Conservation (phyloP, 2,329 filamentous ascomycete genomes). For the Fusarium ambrosium region DNA sequence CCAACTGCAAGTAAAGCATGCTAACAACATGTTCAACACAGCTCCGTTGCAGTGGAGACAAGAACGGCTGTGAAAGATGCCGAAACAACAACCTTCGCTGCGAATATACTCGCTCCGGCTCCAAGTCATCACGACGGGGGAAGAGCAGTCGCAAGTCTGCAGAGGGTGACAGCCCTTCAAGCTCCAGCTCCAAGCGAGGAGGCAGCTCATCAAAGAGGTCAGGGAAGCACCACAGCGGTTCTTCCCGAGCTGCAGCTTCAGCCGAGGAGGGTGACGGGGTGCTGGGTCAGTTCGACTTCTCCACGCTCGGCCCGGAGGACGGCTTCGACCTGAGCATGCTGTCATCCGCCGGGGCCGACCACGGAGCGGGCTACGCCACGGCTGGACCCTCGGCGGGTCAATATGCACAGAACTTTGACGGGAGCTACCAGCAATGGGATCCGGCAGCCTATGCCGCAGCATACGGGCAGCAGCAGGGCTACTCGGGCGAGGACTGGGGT, state of each 20-base stretch:
- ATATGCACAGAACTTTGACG: conserved; percentile 32
- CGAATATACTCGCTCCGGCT: conserved; percentile 53
- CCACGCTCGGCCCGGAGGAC: conserved; percentile 48
- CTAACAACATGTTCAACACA: conserved; percentile 35
- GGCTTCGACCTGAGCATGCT: conserved; percentile 48
- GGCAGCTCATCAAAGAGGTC: conserved; percentile 42
- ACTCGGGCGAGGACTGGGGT: conserved; percentile 32
- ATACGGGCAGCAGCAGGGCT: conserved; percentile 39
- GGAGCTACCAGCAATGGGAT: conserved; percentile 37
- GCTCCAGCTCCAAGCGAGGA: conserved; percentile 36
- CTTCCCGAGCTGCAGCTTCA: conserved; percentile 31
- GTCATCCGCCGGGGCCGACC: conserved; percentile 36
- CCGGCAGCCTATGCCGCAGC: conserved; percentile 28
- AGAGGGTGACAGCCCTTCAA: conserved; percentile 37
- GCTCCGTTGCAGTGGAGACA: conserved; percentile 56
- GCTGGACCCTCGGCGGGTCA: conserved; percentile 37
- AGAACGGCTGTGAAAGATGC: conserved; percentile 55
- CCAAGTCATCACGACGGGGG: conserved; percentile 49
- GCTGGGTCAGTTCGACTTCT: conserved; percentile 48
- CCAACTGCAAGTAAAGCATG: conserved; percentile 3
- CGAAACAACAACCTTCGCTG: conserved; percentile 48
- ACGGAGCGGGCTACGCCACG: conserved; percentile 42
- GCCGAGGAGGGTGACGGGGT: conserved; percentile 41
- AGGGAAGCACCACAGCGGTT: conserved; percentile 36
- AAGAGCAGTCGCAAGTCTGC: conserved; percentile 43